Percentiles rank a stretch among this genome's conserved stretches.
These are phyloP conservation scores for Solanum verrucosum DNA, from an alignment of 257 asterid genomes.

Conservation along the genomic window DNA sequence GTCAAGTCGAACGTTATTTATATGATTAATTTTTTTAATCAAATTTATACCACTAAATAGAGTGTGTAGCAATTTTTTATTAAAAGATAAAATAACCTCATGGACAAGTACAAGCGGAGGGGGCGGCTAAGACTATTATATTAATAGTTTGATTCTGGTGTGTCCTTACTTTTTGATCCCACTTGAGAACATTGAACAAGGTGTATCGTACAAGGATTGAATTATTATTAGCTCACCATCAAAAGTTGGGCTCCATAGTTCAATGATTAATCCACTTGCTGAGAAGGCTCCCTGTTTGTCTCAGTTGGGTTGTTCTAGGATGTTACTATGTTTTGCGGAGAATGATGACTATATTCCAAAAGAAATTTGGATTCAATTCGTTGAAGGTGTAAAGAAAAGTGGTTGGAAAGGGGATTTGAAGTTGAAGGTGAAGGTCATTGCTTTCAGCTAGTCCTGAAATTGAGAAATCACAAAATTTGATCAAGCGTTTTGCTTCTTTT, in stretches of 20 bases:
- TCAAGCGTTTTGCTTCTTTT: constrained; percentile 26
- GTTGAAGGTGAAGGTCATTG: constrained; percentile 20
- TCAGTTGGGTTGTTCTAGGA: background rate
- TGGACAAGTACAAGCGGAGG: too few species aligned
- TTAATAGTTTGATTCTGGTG: constrained; percentile 1
- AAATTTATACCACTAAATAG: background rate
- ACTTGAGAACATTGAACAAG: background rate
- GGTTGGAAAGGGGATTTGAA: constrained; percentile 47
- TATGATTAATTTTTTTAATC: background rate
- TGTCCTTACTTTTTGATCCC: constrained; percentile 7
- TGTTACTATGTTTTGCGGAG: constrained; percentile 8
- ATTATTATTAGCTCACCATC: background rate
- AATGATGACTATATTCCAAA: constrained; percentile 14
- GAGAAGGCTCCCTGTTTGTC: background rate
- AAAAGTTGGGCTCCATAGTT: background rate
- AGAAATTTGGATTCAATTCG: constrained; percentile 11
- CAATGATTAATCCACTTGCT: constrained; percentile 3
- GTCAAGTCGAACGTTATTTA: constrained; percentile 19
- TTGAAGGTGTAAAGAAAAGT: constrained; percentile 32
- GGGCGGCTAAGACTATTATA: background rate
- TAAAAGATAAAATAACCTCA: too few species aligned
- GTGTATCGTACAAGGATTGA: background rate
- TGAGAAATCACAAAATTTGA: background rate
- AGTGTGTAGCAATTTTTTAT: background rate
- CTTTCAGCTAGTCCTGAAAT: too few species aligned